Base-by-base conservation (phyloP, 352 stramenopile genomes). In the Globisporangium splendens region DNA sequence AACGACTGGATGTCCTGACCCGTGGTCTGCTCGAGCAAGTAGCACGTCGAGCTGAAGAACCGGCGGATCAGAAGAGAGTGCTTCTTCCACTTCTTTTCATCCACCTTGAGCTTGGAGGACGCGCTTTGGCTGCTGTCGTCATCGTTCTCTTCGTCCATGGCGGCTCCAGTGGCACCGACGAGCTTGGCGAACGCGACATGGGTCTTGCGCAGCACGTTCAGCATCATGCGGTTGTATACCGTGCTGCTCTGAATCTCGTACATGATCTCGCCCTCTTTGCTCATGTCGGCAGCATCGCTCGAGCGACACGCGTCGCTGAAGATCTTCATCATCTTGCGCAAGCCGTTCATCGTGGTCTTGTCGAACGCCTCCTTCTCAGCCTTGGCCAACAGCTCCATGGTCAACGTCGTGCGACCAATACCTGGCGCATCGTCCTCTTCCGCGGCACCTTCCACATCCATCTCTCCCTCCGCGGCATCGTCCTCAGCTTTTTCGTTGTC, bases 201-300 rank as follows among this genome's bases (percentile, higher is more conserved):
- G 50, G 86, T 93, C 58, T 89, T 85, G 31, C 77, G 89, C 66
- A 98, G 88, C 63, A 95, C 89, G 51, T 88, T 88, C n/a, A 98
- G 79, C 92, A 98, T 98, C 39, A 98, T 69, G 21, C 88, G 77
- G 80, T 98, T 97, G 86, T 98, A 98, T 33, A 98, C 91, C 15
- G 89, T 80, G 50, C 90, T 96, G 62, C 83, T 97, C 56, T 96
- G 88, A 54, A 98, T 96, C 43, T 91, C 79, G 76, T 96, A 98
- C 54, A 79, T 77, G 60, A 96, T 90, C 54, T 93, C 86, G 39
- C 73, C 83, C 6, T 73, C 69, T 50, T 83, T 84, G 61, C 66
- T 87, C 44, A 75, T 60, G 65, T 90, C 83, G 2, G 79, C 83
- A 12, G 88, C 77, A 67, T 98, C 88, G 50, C 88, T 94, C 33